Base-by-base conservation (phyloP, 2,329 filamentous ascomycete species). In the Penicillium crustosum region DNA sequence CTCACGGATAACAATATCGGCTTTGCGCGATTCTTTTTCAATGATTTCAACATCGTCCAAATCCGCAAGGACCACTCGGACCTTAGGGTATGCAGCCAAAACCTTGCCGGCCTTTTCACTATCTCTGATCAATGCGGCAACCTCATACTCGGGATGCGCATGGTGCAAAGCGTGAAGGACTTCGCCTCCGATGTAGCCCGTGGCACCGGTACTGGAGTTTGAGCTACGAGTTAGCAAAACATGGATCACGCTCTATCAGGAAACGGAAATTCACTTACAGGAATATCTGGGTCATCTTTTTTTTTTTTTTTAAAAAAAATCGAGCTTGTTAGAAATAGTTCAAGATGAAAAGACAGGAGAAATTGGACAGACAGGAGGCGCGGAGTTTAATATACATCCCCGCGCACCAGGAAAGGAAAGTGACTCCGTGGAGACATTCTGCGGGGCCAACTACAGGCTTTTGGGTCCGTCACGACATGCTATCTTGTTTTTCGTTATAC, bases 181-280 rank as follows among this genome's bases (percentile, higher is more conserved):
- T 51, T 79, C 77, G 39, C 80, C 79, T 15, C 79, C 79, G 41
- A 82, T 79, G 66, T 80, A 82, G 41, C 53, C 53, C 4, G 53
- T 56, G 31, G 53, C 47, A 29, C 53, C 53, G 8, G 53, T 56
- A 38, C 53, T 55, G 15, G 12, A 38, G 17, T 45, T 44, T 15
- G 19, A 33, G 21, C 8, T 13, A 45, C 12, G 4, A 39, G 36
- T 55, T 38, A 52, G 53, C 23, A 42, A 15, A 19, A 33, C 35
- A 44, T 10, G 15, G 6, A 23, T 8, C 15, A n/a, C 3, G 4
- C 7, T 19, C 13, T 23, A 29, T 9, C 15, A n/a, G 23, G 3
- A 27, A 29, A 38, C 0, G 12, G 10, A 13, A 21, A 6, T 8
- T 10, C 4, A 33, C 15, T 19, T 33, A 52, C 53, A 56, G 48